Conservation (phyloP, 176 grass and related monocot species). For the Pharus latifolius region DNA sequence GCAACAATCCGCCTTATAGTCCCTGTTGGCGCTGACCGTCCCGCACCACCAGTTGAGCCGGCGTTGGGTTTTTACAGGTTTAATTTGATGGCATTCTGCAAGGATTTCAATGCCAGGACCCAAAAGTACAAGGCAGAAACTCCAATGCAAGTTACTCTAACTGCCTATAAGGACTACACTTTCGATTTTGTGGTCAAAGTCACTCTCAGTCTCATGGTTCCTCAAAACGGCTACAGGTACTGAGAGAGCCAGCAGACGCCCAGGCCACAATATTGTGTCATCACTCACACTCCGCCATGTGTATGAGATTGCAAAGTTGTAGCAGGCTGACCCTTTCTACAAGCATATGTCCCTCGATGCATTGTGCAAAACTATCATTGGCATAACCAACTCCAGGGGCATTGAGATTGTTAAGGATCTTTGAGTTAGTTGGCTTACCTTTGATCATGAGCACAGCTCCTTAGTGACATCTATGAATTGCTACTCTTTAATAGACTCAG, state of each 20-base stretch:
- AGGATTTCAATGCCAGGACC: slow-evolving; percentile 94
- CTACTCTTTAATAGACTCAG: not conserved
- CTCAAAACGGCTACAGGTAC: slow-evolving; percentile 74
- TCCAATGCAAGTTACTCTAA: slow-evolving; percentile 77
- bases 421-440: slow-evolving; percentile 13
- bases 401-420: slow-evolving; percentile 85
- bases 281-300: slow-evolving; percentile 61
- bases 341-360: slow-evolving; percentile 79
- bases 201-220: slow-evolving; percentile 75
- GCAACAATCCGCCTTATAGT: slow-evolving; percentile 76
- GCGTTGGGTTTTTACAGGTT: slow-evolving; percentile 74
- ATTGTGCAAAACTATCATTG: slow-evolving; percentile 81
- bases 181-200: slow-evolving; percentile 85
- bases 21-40: slow-evolving; percentile 62
- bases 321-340: slow-evolving; percentile 56
- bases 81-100: slow-evolving; percentile 94
- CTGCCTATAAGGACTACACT: slow-evolving; percentile 82
- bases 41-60: slow-evolving; percentile 69
- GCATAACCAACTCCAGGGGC: slow-evolving; percentile 79
- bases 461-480: not conserved
- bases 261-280: slow-evolving; percentile 44
- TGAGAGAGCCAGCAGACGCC: slow-evolving; percentile 48
- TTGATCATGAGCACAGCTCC: not conserved
- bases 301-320: slow-evolving; percentile 85
- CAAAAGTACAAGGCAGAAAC: slow-evolving; percentile 93